These are phyloP conservation scores for Xylariomycetidae sp. DNA, from an alignment of 2,329 filamentous ascomycete genomes.

Conservation along the genomic window DNA sequence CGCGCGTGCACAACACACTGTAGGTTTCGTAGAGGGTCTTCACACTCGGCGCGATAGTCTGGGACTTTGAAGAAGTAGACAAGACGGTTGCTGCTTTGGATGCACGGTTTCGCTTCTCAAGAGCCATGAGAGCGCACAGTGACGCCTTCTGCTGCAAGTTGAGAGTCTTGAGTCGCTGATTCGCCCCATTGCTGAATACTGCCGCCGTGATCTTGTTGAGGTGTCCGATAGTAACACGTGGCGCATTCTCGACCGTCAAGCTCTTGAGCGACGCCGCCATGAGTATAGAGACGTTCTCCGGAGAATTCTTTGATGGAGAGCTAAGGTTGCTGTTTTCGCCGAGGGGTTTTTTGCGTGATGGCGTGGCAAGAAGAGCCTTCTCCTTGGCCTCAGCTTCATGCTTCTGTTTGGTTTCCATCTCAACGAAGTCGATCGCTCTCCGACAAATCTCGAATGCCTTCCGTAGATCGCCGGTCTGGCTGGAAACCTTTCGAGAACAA, in stretches of 20 bases:
- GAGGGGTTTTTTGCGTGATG: constrained; percentile 71
- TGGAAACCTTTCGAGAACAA: constrained; percentile 89
- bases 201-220: constrained; percentile 87
- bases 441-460: constrained; percentile 95
- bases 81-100: constrained; percentile 37
- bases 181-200: constrained; percentile 84
- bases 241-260: constrained; percentile 73
- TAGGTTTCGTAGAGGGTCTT: constrained; percentile 84
- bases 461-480: constrained; percentile 87
- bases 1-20: constrained; percentile 72
- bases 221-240: constrained; percentile 83
- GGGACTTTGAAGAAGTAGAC: constrained; percentile 57
- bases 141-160: constrained; percentile 97
- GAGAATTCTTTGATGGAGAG: constrained; percentile 37
- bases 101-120: constrained; percentile 69
- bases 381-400: constrained; percentile 60
- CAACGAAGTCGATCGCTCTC: constrained; percentile 82
- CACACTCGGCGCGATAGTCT: constrained; percentile 67
- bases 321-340: constrained; percentile 77
- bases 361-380: constrained; percentile 54
- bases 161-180: constrained; percentile 76
- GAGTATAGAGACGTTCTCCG: constrained; percentile 40
- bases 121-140: constrained; percentile 78
- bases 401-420: constrained; percentile 74
- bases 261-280: constrained; percentile 51